Evolutionary conservation across 768 basidiomycete species (phyloP).

Genomic region (Collybia sordida): DNA sequence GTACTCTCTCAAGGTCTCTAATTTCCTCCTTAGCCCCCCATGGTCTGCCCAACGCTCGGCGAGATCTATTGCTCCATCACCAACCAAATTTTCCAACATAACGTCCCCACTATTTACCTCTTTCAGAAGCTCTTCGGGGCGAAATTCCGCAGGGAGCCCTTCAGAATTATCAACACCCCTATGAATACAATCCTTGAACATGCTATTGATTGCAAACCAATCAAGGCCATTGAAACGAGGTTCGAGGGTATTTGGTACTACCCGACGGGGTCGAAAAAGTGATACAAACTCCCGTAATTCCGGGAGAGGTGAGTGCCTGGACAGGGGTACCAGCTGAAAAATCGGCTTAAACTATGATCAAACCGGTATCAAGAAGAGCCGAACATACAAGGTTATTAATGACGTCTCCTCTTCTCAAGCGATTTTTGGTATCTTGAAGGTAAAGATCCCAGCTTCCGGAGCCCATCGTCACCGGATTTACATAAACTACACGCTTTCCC

Average conservation of each 20-base stretch:
- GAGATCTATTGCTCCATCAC: constrained; percentile 43
- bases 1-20: constrained; percentile 43
- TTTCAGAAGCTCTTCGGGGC: constrained; percentile 6
- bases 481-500: constrained; percentile 68
- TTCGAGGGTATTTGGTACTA: constrained; percentile 81
- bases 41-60: constrained; percentile 58
- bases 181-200: constrained; percentile 63
- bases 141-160: constrained; percentile 2
- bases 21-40: constrained; percentile 40
- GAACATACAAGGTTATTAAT: constrained; percentile 66
- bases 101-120: constrained; percentile 41
- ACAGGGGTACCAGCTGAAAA: constrained; percentile 74
- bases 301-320: constrained; percentile 84
- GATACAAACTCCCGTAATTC: constrained; percentile 81
- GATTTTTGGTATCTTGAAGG: constrained; percentile 35
- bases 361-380: not conserved
- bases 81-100: constrained; percentile 65
- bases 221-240: constrained; percentile 57
- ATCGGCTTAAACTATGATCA: not conserved
- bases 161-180: constrained; percentile 12
- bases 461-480: constrained; percentile 81
- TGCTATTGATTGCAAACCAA: constrained; percentile 67
- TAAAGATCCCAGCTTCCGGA: constrained; percentile 51
- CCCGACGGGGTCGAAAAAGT: constrained; percentile 72
- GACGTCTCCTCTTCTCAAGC: constrained; percentile 38